Evolutionary conservation across 495 filamentous ascomycete species (phyloP), one percentile per base, ranked within the genome.

Genomic region (Penicillium odoratum): DNA sequence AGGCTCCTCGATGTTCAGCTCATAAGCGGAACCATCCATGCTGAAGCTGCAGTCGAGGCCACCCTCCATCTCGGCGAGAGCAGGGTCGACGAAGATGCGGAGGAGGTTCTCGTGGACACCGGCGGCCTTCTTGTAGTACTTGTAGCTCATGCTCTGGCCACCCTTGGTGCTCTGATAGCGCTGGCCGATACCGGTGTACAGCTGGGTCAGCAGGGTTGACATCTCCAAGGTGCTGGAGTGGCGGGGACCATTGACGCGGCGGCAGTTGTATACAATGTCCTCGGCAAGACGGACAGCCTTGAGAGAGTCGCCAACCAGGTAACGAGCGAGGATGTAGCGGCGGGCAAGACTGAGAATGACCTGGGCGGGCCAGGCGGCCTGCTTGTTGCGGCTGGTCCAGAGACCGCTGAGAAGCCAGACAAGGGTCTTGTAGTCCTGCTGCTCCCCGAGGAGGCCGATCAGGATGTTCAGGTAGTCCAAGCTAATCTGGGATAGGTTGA

Each of bases 241-340:
- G 51, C 65, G 67, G 13, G 67, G 54, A 13, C 73, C 71, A 53
- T 76, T 70, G 13, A 76, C 73, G 29, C 73, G 73, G 13, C 65
- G 64, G 62, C 72, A 74, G 63, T 76, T 76, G 64, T 76, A 76
- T 5, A 76, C 72, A 28, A 74, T 72, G 46, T 76, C 74, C 56
- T 76, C 72, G 18, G 74, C 69, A 7, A 76, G 69, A 28, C 74
- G 74, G 21, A 71, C 58, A 6, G 74, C 66, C 33, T 65, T 67
- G 11, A 64, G 49, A 21, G 61, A 53, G 25, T 74, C 72, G 36
- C 64, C 69, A 0, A 63, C 59, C 33, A 74, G 61, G 57, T 74
- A 76, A 44, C 70, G 72, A 43, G 68, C 72, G n/a, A 74, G 58
- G 40, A 71, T 68, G 40, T 71, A 71, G 62, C 69, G 69, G 44